Evolutionary conservation across 352 stramenopile species (phyloP), one percentile per base, ranked within the genome.

Genomic region (Globisporangium nagaii): DNA sequence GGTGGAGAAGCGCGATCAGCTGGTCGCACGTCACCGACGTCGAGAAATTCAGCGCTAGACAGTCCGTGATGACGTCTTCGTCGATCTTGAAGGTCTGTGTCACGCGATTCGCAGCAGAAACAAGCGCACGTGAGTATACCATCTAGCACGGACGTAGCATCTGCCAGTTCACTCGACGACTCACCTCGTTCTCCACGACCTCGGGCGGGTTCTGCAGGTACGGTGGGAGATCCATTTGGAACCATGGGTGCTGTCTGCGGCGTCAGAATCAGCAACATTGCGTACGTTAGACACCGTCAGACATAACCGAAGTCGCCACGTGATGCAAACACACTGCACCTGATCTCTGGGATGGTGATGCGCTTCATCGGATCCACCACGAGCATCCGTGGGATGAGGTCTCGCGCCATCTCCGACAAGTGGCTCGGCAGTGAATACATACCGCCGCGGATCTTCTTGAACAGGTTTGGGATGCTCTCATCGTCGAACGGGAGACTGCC

Each of bases 351-450:
- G 58, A 99, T 98, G 25, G 96, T 99, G 58, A 99, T 99, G 22
- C 97, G 86, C 75, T 99, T 99, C 88, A 99, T 98, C 2, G 97
- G 97, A 63, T 99, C 97, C 20, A 99, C 97, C 52, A 99, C 93
- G 17, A 99, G 78, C 95, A 99, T 99, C 27, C 95, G 82, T 40
- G 96, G 96, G 63, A 99, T 99, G 19, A 99, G 77, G 65, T 99
- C 86, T 17, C 88, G 91, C 22, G 96, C 93, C 53, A 98, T 85
- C 60, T 98, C 90, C 27, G 87, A 97, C 25, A 99, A 70, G 71
- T 99, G 96, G 24, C 82, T 97, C 32, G 97, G 97, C 30, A 99
- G 72, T 63, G 80, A 96, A 75, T 99, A 99, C 92, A 98, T 98
- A 32, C 97, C 97, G 47, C 88, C 93, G 30, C 78, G 72, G 62